phyloP scores from a whole-genome alignment of 441 rosid species.

The Aleurites moluccanus region DNA sequence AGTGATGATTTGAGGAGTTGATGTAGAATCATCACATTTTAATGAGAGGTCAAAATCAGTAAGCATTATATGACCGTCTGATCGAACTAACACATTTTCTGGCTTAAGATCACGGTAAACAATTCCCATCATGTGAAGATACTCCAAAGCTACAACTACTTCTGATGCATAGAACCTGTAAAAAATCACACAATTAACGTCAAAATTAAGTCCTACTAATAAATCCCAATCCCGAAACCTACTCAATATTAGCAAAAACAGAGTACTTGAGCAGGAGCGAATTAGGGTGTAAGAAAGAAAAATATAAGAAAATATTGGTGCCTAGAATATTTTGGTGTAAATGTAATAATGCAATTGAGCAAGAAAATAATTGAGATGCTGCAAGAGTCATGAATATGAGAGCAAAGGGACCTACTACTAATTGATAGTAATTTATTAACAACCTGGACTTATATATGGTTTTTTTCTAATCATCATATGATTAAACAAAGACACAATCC shows the following conservation, averaged over 20 bases:
- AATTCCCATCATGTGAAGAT: conserved; percentile 94
- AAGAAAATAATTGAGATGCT: conserved; percentile 31
- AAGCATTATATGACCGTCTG: conserved; percentile 89
- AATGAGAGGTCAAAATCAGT: conserved; percentile 92
- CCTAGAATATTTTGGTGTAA: background rate
- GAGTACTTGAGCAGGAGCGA: no score
- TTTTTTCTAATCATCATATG: conserved; percentile 14
- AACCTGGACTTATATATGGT: conserved; percentile 4
- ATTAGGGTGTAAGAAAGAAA: no score
- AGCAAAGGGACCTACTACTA: conserved; percentile 29
- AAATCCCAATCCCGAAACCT: background rate
- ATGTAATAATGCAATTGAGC: background rate
- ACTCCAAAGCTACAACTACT: conserved; percentile 81
- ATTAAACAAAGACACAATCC: conserved; percentile 16
- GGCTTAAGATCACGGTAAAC: conserved; percentile 93
- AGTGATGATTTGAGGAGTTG: conserved; percentile 60
- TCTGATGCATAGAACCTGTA: conserved; percentile 79
- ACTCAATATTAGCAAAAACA: background rate
- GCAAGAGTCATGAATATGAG: conserved; percentile 11
- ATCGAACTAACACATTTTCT: conserved; percentile 77
- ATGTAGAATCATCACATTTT: conserved; percentile 63
- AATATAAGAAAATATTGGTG: background rate
- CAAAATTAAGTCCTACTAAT: background rate
- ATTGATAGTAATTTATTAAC: conserved; percentile 14
- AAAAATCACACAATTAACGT: background rate